phyloP scores from a whole-genome alignment of 805 yeast genomes.

The Pichia eremophila region DNA sequence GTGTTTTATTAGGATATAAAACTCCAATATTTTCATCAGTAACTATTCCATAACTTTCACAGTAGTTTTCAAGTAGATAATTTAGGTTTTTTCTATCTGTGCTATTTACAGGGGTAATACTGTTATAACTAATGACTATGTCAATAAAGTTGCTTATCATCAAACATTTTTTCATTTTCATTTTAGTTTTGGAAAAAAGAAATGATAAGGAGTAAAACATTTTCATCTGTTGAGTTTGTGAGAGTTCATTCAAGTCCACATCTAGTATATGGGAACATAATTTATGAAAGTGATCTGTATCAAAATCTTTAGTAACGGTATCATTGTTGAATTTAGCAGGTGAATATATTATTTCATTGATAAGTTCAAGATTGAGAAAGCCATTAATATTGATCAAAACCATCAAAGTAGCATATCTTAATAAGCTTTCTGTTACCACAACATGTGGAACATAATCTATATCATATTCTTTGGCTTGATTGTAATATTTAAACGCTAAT shows the following conservation, averaged over 20 bases:
- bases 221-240: slow-evolving; percentile 44
- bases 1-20: slow-evolving; percentile 12
- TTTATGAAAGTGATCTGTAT: slow-evolving; percentile 35
- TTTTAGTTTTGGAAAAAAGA: slow-evolving; percentile 51
- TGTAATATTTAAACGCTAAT: slow-evolving; percentile 36
- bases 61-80: slow-evolving; percentile 35
- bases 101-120: slow-evolving; percentile 6
- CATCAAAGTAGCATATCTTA: slow-evolving; percentile 57
- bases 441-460: slow-evolving; percentile 78
- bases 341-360: slow-evolving; percentile 38
- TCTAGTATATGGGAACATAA: slow-evolving; percentile 40
- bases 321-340: slow-evolving; percentile 12
- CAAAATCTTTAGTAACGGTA: slow-evolving; percentile 8
- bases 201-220: slow-evolving; percentile 60
- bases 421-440: slow-evolving; percentile 62
- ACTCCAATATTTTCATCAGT: not conserved
- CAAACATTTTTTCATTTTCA: slow-evolving; percentile 60
- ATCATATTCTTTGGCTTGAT: slow-evolving; percentile 41
- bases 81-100: slow-evolving; percentile 11
- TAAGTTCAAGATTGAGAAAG: slow-evolving; percentile 32
- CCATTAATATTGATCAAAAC: slow-evolving; percentile 41
- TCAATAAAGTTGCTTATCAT: slow-evolving; percentile 57
- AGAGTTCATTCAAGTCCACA: slow-evolving; percentile 35
- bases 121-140: slow-evolving; percentile 23
- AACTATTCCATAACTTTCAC: slow-evolving; percentile 44